Percentiles rank a stretch among this genome's conserved stretches.
These are phyloP conservation scores for Mesembryanthemum crystallinum DNA, from an alignment of 148 eudicot species.

Conservation along the genomic window DNA sequence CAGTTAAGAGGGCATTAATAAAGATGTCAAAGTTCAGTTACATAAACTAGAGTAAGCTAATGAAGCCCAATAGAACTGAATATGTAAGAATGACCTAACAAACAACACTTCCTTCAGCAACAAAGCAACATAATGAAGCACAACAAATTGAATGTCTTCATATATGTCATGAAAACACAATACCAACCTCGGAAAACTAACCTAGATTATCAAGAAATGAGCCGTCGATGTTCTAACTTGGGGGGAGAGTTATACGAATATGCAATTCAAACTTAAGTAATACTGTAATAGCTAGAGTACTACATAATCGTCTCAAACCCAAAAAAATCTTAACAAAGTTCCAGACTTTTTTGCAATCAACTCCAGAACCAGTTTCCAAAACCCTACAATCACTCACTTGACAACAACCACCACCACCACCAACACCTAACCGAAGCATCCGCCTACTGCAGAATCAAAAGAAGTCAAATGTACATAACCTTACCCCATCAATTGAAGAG, in stretches of 20 bases:
- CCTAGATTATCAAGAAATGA: neutral
- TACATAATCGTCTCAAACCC: neutral
- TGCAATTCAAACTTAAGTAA: neutral
- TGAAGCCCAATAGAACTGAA: neutral
- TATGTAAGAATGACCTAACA: neutral
- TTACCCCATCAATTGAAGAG: neutral
- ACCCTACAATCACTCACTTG: neutral
- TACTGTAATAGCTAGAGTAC: too few relatives aligned
- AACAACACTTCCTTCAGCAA: neutral
- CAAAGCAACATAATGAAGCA: neutral
- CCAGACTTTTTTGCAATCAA: neutral
- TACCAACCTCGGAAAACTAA: neutral
- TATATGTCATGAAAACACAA: neutral
- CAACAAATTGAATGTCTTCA: neutral
- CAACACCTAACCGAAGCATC: neutral
- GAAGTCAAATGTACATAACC: neutral
- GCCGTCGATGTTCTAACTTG: neutral
- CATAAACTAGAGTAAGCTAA: neutral
- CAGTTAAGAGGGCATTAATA: neutral
- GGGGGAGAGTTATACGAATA: neutral
- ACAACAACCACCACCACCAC: neutral
- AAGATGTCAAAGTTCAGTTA: neutral
- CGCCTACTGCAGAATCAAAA: neutral
- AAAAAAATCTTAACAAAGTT: neutral
- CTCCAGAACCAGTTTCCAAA: neutral